phyloP scores from a whole-genome alignment of 1,284 basidiomycete species.

The Porodaedalea pini region DNA sequence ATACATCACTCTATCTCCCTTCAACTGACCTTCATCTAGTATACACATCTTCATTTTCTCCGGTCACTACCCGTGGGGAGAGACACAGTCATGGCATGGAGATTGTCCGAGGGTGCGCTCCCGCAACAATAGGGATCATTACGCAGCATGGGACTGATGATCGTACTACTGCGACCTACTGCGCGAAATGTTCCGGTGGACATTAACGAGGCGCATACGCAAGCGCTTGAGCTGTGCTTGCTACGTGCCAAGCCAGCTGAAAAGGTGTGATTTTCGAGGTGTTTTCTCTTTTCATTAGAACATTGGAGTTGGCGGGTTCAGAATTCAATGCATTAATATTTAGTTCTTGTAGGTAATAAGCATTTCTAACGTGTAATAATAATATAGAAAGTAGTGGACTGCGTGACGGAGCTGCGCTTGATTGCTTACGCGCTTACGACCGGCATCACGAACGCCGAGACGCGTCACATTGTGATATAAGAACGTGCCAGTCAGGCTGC shows the following conservation, averaged over 20 bases:
- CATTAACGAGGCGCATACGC: background rate
- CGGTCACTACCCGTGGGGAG: slow-evolving; percentile 39
- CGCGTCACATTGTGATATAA: slow-evolving; percentile 12
- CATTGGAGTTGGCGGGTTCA: too few relatives aligned
- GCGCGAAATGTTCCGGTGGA: background rate
- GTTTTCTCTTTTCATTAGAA: too few relatives aligned
- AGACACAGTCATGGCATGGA: slow-evolving; percentile 38
- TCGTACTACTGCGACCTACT: background rate
- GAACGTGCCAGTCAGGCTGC: background rate
- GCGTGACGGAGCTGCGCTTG: background rate
- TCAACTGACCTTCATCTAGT: slow-evolving; percentile 25
- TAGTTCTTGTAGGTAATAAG: background rate
- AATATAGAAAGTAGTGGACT: background rate
- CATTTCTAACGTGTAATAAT: background rate
- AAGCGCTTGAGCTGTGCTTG: background rate
- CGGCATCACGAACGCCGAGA: background rate
- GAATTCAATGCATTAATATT: too few relatives aligned
- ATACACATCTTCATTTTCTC: slow-evolving; percentile 31
- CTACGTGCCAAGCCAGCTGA: too few relatives aligned
- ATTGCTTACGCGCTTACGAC: background rate
- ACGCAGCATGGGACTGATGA: background rate
- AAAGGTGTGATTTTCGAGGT: too few relatives aligned
- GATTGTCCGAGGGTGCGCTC: background rate
- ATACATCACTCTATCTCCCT: background rate
- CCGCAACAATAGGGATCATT: background rate